Percentiles rank a stretch among this genome's conserved stretches.
These are phyloP conservation scores for Aspergillus sp. DNA, from an alignment of 2,329 filamentous ascomycete species.

Conservation along the genomic window DNA sequence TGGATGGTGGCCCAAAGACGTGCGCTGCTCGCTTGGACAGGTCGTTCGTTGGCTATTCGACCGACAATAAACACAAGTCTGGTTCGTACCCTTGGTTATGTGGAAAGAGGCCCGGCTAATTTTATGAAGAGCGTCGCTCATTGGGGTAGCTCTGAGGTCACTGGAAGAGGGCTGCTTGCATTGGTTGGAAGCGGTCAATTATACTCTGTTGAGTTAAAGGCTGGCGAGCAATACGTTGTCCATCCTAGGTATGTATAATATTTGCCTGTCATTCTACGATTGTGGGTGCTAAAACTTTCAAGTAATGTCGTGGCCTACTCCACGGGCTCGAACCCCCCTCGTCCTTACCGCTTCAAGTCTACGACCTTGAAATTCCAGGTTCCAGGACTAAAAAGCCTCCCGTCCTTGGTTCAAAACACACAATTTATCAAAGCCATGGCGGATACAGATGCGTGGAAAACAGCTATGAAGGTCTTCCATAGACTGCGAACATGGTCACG, in stretches of 20 bases:
- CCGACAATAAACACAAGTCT: slow-evolving; percentile 74
- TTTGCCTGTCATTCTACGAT: not conserved
- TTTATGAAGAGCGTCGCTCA: slow-evolving; percentile 65
- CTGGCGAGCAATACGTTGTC: slow-evolving; percentile 85
- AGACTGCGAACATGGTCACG: slow-evolving; percentile 72
- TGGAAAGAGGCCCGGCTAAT: slow-evolving; percentile 35
- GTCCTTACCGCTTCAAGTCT: slow-evolving; percentile 84
- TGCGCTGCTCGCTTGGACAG: slow-evolving; percentile 93
- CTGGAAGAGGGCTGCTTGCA: slow-evolving; percentile 82
- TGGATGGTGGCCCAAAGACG: slow-evolving; percentile 90
- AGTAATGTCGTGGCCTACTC: slow-evolving; percentile 91
- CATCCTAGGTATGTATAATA: slow-evolving; percentile 63
- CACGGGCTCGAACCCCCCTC: slow-evolving; percentile 69
- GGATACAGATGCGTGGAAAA: slow-evolving; percentile 70
- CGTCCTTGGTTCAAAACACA: slow-evolving; percentile 64
- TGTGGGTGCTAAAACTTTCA: slow-evolving; percentile 13
- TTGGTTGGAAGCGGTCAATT: slow-evolving; percentile 84
- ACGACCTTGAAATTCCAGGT: slow-evolving; percentile 74
- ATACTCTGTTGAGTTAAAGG: slow-evolving; percentile 77
- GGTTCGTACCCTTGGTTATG: slow-evolving; percentile 38
- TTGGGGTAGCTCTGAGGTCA: slow-evolving; percentile 88
- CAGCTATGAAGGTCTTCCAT: slow-evolving; percentile 64
- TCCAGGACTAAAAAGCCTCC: slow-evolving; percentile 62
- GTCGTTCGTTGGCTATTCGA: slow-evolving; percentile 75
- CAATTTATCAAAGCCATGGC: slow-evolving; percentile 74